Conservation (phyloP, 2,329 filamentous ascomycete genomes). For the Sclerotinia subarctica region DNA sequence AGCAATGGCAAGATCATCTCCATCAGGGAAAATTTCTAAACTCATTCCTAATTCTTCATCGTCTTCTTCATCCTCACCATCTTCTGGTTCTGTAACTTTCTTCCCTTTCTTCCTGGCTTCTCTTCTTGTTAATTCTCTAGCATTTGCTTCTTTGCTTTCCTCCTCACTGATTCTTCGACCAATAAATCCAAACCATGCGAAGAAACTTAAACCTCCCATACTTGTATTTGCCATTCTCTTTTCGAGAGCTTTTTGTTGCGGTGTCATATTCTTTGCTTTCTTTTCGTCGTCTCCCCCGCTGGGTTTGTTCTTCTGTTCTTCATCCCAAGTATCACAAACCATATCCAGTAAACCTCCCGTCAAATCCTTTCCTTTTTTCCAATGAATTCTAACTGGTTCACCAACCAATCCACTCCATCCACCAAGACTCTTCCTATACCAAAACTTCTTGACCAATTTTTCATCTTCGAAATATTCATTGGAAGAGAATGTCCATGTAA, state of each 20-base stretch:
- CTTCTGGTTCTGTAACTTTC: constrained; percentile 30
- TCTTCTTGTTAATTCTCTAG: constrained; percentile 54
- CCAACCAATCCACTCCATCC: constrained; percentile 76
- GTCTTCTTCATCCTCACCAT: constrained; percentile 50
- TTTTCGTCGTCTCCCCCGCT: constrained; percentile 30
- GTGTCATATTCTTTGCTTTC: constrained; percentile 40
- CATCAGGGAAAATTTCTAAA: constrained; percentile 83
- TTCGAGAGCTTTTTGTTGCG: constrained; percentile 50
- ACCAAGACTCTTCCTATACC: constrained; percentile 65
- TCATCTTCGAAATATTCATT: constrained; percentile 81
- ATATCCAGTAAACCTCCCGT: constrained; percentile 76
- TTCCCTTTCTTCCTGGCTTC: constrained; percentile 42
- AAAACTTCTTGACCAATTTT: constrained; percentile 87
- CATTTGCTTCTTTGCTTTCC: constrained; percentile 62
- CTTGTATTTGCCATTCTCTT: constrained; percentile 56
- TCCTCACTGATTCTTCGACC: constrained; percentile 67
- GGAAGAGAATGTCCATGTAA: constrained; percentile 73
- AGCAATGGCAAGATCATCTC: constrained; percentile 75
- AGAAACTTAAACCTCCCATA: constrained; percentile 73
- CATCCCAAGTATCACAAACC: constrained; percentile 66
- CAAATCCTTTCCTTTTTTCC: constrained; percentile 82
- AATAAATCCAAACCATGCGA: constrained; percentile 82
- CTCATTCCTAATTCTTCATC: constrained; percentile 63
- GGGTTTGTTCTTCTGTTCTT: constrained; percentile 47
- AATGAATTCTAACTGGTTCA: constrained; percentile 83